phyloP scores from a whole-genome alignment of 1,284 basidiomycete genomes.

The Puccinia polysora region DNA sequence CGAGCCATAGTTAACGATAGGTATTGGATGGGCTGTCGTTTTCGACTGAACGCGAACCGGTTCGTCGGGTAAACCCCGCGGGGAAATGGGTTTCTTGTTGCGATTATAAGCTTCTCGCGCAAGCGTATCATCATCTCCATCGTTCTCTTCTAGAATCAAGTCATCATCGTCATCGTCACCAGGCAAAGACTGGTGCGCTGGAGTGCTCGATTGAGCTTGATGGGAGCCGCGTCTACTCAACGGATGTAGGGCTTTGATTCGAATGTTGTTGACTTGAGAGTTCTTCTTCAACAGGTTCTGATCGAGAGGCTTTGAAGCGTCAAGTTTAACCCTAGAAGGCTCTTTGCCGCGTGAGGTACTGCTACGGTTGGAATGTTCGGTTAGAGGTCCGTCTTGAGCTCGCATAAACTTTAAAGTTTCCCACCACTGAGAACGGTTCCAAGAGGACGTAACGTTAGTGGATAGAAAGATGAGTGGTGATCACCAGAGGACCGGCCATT shows the following conservation, averaged over 20 bases:
- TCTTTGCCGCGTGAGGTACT: not conserved
- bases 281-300: constrained; percentile 29
- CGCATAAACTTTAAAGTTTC: constrained; percentile 41
- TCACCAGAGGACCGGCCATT: not conserved
- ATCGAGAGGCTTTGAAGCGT: not conserved
- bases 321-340: not conserved
- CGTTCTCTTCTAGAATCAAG: constrained; percentile 37
- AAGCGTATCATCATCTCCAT: constrained; percentile 39
- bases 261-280: constrained; percentile 31
- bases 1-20: constrained; percentile 12
- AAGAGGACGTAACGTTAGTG: not conserved
- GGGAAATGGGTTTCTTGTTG: not conserved
- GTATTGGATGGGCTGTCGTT: not conserved
- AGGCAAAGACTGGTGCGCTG: not conserved
- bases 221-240: constrained; percentile 25
- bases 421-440: constrained; percentile 31
- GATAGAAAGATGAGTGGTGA: not conserved
- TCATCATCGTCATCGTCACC: constrained; percentile 33
- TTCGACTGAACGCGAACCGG: not conserved
- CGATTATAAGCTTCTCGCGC: constrained; percentile 38
- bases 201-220: not conserved
- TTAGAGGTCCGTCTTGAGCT: constrained; percentile 21
- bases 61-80: constrained; percentile 30
- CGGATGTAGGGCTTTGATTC: constrained; percentile 40
- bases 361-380: not conserved